Evolutionary conservation across 1,284 basidiomycete species (phyloP).

Genomic region (Anthracocystis walkeri): DNA sequence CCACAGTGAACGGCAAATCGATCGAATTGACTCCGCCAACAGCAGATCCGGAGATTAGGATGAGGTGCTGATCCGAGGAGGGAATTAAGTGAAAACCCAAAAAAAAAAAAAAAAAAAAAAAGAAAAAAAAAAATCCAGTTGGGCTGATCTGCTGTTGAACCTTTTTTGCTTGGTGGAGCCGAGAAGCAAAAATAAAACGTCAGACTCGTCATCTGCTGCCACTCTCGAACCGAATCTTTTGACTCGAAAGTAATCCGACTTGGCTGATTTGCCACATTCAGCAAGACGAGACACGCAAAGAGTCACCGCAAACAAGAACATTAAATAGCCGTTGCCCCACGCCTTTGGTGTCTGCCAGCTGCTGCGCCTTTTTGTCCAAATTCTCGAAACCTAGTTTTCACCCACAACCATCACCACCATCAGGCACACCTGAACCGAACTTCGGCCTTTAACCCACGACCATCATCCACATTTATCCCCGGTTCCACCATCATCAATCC

Average conservation of each 20-base stretch:
- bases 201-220: constrained; percentile 5
- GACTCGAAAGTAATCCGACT: constrained; percentile 6
- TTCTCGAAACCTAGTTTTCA: neutral
- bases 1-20: neutral
- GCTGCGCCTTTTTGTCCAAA: neutral
- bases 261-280: constrained; percentile 15
- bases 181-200: constrained; percentile 3
- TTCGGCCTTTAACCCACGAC: neutral
- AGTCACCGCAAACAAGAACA: too few species aligned
- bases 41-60: constrained; percentile 9
- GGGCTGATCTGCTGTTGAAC: neutral
- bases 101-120: neutral
- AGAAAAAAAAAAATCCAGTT: neutral
- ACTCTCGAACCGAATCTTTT: neutral
- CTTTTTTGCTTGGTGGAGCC: constrained; percentile 1
- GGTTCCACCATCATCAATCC: neutral
- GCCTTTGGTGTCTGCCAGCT: neutral
- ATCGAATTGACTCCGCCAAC: neutral
- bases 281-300: too few species aligned
- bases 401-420: neutral
- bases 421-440: neutral
- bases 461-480: neutral
- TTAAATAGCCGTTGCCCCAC: constrained; percentile 2
- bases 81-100: neutral
- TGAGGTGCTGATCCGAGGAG: constrained; percentile 2